Evolutionary conservation across 495 filamentous ascomycete genomes (phyloP).

Genomic region (Penicillium canescens): DNA sequence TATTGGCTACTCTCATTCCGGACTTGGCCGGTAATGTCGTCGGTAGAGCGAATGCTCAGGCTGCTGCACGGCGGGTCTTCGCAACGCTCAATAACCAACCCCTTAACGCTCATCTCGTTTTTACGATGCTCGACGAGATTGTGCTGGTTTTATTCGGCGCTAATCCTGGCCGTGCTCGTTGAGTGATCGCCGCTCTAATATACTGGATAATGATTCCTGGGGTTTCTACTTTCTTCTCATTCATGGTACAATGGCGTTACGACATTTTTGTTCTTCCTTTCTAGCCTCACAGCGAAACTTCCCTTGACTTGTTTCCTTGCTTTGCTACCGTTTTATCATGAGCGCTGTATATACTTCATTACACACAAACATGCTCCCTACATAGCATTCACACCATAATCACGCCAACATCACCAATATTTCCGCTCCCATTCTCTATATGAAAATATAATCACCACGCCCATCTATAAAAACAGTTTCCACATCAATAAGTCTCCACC

Average conservation of each 20-base stretch:
- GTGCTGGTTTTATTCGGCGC: constrained; percentile 70
- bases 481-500: background rate
- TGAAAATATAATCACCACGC: too few species aligned
- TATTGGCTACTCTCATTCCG: constrained; percentile 80
- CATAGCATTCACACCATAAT: too few species aligned
- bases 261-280: background rate
- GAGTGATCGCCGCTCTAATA: background rate
- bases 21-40: constrained; percentile 82
- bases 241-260: too few species aligned
- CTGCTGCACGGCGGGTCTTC: constrained; percentile 75
- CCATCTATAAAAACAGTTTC: background rate
- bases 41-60: constrained; percentile 80
- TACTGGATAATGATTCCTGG: background rate
- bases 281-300: background rate
- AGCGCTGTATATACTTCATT: constrained; percentile 1
- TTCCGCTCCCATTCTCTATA: too few species aligned
- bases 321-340: background rate
- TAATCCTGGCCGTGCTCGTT: constrained; percentile 20
- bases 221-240: background rate
- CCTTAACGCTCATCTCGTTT: constrained; percentile 71
- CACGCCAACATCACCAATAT: background rate
- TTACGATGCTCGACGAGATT: constrained; percentile 78
- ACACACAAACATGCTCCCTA: too few species aligned
- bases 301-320: background rate
- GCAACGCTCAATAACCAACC: constrained; percentile 76